Conservation (phyloP, 2,329 filamentous ascomycete species). For the Botrytis pseudocinerea region DNA sequence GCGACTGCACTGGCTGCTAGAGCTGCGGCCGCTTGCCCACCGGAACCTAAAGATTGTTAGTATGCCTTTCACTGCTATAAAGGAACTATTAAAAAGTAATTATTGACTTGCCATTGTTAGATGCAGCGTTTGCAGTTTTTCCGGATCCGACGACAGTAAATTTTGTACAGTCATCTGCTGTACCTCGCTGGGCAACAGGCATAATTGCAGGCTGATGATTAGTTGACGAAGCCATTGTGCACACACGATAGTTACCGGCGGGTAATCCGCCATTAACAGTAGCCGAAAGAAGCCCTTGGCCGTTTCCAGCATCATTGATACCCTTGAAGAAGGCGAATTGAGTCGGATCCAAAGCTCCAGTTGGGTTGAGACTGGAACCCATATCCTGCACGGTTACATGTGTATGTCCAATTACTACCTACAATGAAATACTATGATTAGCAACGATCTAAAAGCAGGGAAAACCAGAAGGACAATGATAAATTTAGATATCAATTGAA, state of each 20-base stretch:
- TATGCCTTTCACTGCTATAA: too few species aligned
- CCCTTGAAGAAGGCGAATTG: constrained; percentile 47
- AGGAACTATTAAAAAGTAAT: neutral
- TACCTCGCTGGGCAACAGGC: constrained; percentile 49
- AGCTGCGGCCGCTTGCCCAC: constrained; percentile 26
- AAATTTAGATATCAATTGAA: neutral
- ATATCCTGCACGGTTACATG: constrained; percentile 45
- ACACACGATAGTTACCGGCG: constrained; percentile 47
- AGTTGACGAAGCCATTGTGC: constrained; percentile 45
- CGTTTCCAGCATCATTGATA: constrained; percentile 46
- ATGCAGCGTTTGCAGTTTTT: constrained; percentile 26
- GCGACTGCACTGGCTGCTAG: constrained; percentile 27
- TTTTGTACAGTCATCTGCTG: constrained; percentile 50
- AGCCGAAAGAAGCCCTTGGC: constrained; percentile 44
- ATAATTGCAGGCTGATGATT: constrained; percentile 49
- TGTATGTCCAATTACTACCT: constrained; percentile 43
- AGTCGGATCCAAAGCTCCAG: constrained; percentile 37
- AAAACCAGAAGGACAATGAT: neutral
- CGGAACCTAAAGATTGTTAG: constrained; percentile 13
- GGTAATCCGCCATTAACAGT: constrained; percentile 45
- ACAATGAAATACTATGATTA: neutral
- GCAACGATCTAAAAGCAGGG: neutral
- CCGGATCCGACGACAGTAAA: constrained; percentile 43
- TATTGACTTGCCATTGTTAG: constrained; percentile 25
- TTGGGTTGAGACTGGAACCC: constrained; percentile 41